phyloP scores from a whole-genome alignment of 768 basidiomycete species.

The Naganishia antarctica region DNA sequence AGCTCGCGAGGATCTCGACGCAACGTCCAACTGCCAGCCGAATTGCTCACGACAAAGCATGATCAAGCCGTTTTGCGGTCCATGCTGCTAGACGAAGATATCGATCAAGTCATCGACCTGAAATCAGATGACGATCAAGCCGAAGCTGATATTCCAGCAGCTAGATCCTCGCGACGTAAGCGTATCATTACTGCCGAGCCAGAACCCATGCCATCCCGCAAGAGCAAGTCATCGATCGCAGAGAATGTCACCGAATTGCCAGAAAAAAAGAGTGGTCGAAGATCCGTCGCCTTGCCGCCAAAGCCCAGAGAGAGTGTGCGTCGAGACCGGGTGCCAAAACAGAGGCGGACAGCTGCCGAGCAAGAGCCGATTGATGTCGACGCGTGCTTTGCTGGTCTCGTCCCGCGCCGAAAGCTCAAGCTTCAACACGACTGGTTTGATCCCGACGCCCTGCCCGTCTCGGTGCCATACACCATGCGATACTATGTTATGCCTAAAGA shows the following conservation, averaged over 20 bases:
- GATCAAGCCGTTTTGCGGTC: neutral
- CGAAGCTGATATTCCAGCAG: neutral
- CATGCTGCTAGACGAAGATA: neutral
- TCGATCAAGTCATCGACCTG: neutral
- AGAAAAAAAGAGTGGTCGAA: too few relatives aligned
- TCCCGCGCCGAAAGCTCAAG: constrained; percentile 1
- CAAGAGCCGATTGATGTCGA: constrained; percentile 1
- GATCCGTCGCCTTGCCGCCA: too few relatives aligned
- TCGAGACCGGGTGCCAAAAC: neutral
- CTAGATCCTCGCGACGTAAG: neutral
- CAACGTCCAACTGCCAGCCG: neutral
- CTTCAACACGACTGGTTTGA: constrained; percentile 14
- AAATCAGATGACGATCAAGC: too few relatives aligned
- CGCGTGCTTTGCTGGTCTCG: constrained; percentile 3
- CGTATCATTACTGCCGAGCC: neutral
- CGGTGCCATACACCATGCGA: constrained; percentile 11
- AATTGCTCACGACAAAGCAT: neutral
- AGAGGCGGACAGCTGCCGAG: neutral
- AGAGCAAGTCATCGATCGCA: too few relatives aligned
- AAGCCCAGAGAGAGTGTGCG: too few relatives aligned
- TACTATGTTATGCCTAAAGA: constrained; percentile 10
- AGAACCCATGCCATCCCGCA: neutral
- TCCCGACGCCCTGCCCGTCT: neutral
- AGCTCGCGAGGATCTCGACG: neutral
- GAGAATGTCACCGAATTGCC: too few relatives aligned